phyloP scores from a whole-genome alignment of 1,284 basidiomycete genomes.

The Cystobasidium pallidum region DNA sequence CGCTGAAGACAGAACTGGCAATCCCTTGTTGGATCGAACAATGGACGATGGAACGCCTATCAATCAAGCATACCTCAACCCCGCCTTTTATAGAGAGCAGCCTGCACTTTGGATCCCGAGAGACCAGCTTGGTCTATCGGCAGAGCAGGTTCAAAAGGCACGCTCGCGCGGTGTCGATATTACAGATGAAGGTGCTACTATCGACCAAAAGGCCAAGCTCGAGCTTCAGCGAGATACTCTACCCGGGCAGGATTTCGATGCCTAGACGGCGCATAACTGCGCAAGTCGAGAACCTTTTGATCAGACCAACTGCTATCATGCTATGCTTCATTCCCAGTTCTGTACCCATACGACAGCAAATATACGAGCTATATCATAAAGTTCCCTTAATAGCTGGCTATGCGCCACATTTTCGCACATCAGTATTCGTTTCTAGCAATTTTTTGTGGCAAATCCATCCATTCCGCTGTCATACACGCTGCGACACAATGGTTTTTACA shows the following conservation, averaged over 20 bases:
- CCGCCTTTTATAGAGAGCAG: slow-evolving; percentile 27
- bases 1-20: not conserved
- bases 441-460: no score
- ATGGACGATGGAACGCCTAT: slow-evolving; percentile 12
- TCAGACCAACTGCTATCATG: not conserved
- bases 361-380: no score
- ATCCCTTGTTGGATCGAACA: slow-evolving; percentile 1
- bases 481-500: no score
- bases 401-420: no score
- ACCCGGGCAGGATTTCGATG: slow-evolving; percentile 35
- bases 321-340: not conserved
- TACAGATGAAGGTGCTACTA: slow-evolving; percentile 38
- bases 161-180: slow-evolving; percentile 31
- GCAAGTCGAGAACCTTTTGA: not conserved
- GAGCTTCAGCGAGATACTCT: slow-evolving; percentile 35
- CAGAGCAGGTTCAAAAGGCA: slow-evolving; percentile 21
- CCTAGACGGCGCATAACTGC: not conserved
- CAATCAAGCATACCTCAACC: slow-evolving; percentile 1
- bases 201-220: slow-evolving; percentile 36
- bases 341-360: slow-evolving; percentile 1
- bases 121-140: slow-evolving; percentile 34
- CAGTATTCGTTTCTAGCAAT: no score
- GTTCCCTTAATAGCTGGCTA: no score
- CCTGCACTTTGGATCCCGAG: slow-evolving; percentile 33
- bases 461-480: no score